Conservation (phyloP, 225 moss, liverwort and hornwort genomes). For the Straminergon stramineum region DNA sequence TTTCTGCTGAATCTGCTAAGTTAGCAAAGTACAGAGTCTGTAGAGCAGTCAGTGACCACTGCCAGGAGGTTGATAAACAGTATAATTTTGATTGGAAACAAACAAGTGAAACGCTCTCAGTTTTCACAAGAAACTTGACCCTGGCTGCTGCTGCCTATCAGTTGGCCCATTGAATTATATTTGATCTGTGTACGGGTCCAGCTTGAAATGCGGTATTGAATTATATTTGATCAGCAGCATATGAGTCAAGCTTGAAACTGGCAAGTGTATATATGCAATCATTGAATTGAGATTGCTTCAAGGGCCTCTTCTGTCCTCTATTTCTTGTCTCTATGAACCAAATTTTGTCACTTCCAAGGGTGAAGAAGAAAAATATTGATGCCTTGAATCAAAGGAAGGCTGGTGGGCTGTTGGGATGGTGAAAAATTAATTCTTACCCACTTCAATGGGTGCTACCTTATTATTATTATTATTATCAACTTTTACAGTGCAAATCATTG, state of each 20-base stretch:
- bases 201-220: too few relatives aligned
- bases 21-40: not conserved
- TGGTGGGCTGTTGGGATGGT: not conserved
- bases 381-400: not conserved
- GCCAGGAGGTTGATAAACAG: not conserved
- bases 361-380: not conserved
- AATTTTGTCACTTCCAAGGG: not conserved
- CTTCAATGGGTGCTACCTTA: not conserved
- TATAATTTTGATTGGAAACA: not conserved
- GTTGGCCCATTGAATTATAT: not conserved
- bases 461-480: not conserved
- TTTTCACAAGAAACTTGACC: not conserved
- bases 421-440: not conserved
- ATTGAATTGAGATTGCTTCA: not conserved
- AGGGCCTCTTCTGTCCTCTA: not conserved
- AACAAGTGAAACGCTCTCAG: not conserved
- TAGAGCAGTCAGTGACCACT: not conserved
- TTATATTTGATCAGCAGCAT: not conserved
- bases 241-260: not conserved
- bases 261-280: not conserved
- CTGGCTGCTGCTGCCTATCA: not conserved
- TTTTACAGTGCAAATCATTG: not conserved
- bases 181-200: not conserved
- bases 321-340: not conserved
- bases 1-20: too few relatives aligned